These are phyloP conservation scores for Berkeleyomyces basicola DNA, from an alignment of 2,329 filamentous ascomycete species.

Conservation along the genomic window DNA sequence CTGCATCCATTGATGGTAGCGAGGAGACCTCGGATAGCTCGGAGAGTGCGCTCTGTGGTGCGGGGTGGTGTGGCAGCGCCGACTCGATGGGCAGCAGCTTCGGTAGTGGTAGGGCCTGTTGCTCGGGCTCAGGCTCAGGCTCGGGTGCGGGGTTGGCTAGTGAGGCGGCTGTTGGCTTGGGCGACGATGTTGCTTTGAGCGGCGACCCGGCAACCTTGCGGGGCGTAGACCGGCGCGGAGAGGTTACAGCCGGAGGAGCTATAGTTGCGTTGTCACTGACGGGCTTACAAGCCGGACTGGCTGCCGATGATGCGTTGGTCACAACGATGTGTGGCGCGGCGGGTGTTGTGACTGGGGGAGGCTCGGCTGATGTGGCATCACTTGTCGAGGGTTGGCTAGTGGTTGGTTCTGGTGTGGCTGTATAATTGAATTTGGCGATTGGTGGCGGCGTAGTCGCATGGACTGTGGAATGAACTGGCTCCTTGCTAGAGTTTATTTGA, in stretches of 20 bases:
- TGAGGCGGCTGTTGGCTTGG: no score
- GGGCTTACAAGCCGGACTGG: slow-evolving; percentile 6
- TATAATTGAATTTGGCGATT: background rate
- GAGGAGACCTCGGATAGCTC: slow-evolving; percentile 12
- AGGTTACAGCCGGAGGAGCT: background rate
- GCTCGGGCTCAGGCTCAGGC: background rate
- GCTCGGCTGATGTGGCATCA: background rate
- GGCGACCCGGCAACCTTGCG: background rate
- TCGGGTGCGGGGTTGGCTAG: no score
- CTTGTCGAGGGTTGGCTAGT: background rate
- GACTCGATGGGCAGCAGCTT: background rate
- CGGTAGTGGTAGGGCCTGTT: background rate
- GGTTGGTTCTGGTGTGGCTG: background rate
- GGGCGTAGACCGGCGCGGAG: background rate
- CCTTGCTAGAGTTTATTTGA: no score
- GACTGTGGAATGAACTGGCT: background rate
- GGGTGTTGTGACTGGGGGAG: background rate
- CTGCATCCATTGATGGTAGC: slow-evolving; percentile 6
- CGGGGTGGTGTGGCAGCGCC: slow-evolving; percentile 11
- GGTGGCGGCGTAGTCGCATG: background rate
- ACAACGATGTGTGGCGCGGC: slow-evolving; percentile 16
- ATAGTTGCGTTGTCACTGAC: background rate
- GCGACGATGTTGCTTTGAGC: no score
- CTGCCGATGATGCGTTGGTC: slow-evolving; percentile 17
- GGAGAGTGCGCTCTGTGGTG: slow-evolving; percentile 7